Conservation (phyloP, 345 rosid genomes). For the Corymbia maculata region DNA sequence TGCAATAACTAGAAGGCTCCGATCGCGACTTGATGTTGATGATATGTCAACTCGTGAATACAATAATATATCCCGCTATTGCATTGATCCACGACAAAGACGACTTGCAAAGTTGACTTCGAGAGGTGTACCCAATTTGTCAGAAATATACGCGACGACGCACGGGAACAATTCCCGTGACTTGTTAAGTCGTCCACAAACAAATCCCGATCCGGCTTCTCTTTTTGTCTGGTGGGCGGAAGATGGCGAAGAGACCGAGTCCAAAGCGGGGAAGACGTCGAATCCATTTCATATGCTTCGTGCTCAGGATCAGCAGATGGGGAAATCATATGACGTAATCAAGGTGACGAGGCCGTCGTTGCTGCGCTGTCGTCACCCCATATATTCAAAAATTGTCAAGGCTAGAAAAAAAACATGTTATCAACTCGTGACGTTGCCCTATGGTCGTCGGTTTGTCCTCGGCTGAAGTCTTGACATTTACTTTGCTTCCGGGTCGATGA, state of each 20-base stretch:
- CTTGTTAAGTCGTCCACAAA: background rate
- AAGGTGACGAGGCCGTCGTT: background rate
- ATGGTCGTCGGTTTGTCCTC: background rate
- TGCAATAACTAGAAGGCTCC: background rate
- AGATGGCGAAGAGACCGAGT: background rate
- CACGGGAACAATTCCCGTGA: background rate
- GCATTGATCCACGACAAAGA: background rate
- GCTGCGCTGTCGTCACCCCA: background rate
- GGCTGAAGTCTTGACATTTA: background rate
- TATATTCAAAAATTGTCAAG: background rate
- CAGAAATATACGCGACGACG: background rate
- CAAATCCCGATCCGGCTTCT: background rate
- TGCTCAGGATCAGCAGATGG: background rate
- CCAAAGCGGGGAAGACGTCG: background rate
- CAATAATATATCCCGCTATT: background rate
- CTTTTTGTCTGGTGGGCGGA: background rate
- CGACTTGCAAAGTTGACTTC: background rate
- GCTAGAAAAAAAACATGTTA: background rate
- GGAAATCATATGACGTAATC: background rate
- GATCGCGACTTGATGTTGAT: background rate
- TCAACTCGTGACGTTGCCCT: background rate
- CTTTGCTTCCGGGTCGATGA: background rate
- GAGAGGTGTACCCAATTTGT: background rate
- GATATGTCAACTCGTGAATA: background rate
- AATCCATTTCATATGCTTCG: background rate